Evolutionary conservation across 2,329 filamentous ascomycete genomes (phyloP), one percentile per base, ranked within the genome.

Genomic region (Venturia aucupariae): DNA sequence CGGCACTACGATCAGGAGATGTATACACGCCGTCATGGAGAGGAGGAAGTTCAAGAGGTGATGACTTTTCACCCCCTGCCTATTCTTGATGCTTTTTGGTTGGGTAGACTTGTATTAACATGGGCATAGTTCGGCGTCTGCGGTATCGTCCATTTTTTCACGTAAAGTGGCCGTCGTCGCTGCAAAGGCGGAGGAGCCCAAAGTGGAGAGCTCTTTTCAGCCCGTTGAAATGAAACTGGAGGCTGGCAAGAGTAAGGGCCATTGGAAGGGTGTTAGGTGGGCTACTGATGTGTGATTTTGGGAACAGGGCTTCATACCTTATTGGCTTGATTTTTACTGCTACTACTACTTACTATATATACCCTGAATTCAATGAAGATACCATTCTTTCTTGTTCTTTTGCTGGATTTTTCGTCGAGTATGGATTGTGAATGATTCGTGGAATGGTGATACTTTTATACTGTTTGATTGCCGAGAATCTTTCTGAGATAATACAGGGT

Each of bases 1-100:
- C 0, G 94, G 92, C 17, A 86, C 88, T 8, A 87, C 85, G 11
- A 92, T 99, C 69, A 83, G 93, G 66, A 92, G 97, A 77, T 93
- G 94, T 17, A 90, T 97, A 69, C 96, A 92, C 62, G 97, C 96
- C 78, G 86, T 97, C 67, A 86, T 99, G 82, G 62, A 63, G 32
- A 54, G 41, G 46, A 39, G 62, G 51, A 63, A 59, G 32, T 63
- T 63, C 51, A 63, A 63, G 62, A 63, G 62, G 62, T 63, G 62
- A 63, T 55, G 24, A 17, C 30, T 5, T 54, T 54, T 54, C 48
- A 27, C 24, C 15, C 15, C 15, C 48, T 30, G 30, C 22, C 6
- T 51, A 17, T 51, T 24, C 24, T 51, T 11, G 35, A 38, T 41
- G 17, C 4, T 10, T 10, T 54, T 32, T 57, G 13, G 35, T 57